phyloP scores from a whole-genome alignment of 2,329 filamentous ascomycete species.

The Neocatenulostroma microsporum region DNA sequence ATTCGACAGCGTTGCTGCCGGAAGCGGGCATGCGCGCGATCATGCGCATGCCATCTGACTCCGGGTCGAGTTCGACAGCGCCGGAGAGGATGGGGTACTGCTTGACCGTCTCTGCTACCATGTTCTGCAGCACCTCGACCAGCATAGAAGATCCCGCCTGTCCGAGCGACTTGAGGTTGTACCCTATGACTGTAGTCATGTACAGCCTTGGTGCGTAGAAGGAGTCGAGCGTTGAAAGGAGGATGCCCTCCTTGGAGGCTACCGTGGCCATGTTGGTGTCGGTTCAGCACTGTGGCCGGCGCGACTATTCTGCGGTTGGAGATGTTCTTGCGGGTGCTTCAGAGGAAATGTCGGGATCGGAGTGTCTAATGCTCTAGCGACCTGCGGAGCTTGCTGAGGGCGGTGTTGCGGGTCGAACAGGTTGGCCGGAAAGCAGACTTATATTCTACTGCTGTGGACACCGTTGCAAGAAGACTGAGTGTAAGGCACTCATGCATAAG shows the following conservation, averaged over 20 bases:
- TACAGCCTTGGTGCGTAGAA: conserved; percentile 1
- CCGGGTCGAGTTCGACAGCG: neutral
- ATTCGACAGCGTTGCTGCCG: neutral
- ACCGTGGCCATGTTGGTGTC: neutral
- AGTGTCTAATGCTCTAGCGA: too few species aligned
- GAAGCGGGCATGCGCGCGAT: neutral
- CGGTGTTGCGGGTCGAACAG: too few species aligned
- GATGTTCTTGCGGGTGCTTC: too few species aligned
- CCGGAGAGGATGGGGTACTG: neutral
- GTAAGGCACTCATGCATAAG: too few species aligned
- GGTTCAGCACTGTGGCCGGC: too few species aligned
- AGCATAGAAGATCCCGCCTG: neutral
- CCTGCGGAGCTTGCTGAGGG: too few species aligned
- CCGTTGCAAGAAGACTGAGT: too few species aligned
- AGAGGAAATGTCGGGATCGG: too few species aligned
- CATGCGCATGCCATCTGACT: neutral
- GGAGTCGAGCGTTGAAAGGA: neutral
- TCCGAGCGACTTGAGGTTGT: neutral
- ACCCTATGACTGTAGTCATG: neutral
- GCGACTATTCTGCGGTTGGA: too few species aligned
- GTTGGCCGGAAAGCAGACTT: too few species aligned
- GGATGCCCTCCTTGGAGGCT: neutral
- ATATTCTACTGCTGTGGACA: too few species aligned
- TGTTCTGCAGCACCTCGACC: neutral
- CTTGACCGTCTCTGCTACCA: neutral